phyloP scores from a whole-genome alignment of 805 yeast genomes.

The Candida methanosorbosa region DNA sequence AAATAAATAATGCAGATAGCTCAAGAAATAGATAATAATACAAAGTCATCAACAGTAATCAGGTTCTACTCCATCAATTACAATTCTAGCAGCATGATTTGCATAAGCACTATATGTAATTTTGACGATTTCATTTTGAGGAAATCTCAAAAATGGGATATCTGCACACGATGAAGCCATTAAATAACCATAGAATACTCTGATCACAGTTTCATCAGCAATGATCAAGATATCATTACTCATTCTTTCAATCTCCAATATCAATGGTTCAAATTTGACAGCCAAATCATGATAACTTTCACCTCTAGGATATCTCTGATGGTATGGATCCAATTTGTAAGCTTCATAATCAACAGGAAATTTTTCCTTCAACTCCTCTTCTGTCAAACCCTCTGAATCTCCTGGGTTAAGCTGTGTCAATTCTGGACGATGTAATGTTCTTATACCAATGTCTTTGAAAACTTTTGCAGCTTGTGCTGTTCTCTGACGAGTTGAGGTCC shows the following conservation, averaged over 20 bases:
- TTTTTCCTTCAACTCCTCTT: constrained; percentile 45
- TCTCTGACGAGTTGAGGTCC: constrained; percentile 89
- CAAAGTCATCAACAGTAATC: background rate
- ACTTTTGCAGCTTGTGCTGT: constrained; percentile 72
- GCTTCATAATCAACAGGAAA: constrained; percentile 66
- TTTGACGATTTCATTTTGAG: constrained; percentile 78
- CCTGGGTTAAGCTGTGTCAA: constrained; percentile 89
- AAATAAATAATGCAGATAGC: no score
- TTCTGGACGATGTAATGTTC: constrained; percentile 69
- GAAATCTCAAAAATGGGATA: constrained; percentile 72
- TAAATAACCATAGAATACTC: constrained; percentile 87
- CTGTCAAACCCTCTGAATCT: constrained; percentile 60
- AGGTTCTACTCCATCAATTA: constrained; percentile 22
- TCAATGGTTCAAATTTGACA: constrained; percentile 84
- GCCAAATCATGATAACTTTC: constrained; percentile 97
- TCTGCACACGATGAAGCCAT: constrained; percentile 88
- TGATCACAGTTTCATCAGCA: constrained; percentile 85
- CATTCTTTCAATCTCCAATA: constrained; percentile 90
- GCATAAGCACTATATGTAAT: constrained; percentile 81
- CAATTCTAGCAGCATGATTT: constrained; percentile 52
- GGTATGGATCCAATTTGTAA: constrained; percentile 75
- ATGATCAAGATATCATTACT: constrained; percentile 80
- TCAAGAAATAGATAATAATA: no score
- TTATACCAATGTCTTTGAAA: constrained; percentile 54
- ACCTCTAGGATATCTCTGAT: constrained; percentile 83